Evolutionary conservation across 2,329 filamentous ascomycete genomes (phyloP), one percentile per base, ranked within the genome.

Genomic region (Aspergillus transmontanensis): DNA sequence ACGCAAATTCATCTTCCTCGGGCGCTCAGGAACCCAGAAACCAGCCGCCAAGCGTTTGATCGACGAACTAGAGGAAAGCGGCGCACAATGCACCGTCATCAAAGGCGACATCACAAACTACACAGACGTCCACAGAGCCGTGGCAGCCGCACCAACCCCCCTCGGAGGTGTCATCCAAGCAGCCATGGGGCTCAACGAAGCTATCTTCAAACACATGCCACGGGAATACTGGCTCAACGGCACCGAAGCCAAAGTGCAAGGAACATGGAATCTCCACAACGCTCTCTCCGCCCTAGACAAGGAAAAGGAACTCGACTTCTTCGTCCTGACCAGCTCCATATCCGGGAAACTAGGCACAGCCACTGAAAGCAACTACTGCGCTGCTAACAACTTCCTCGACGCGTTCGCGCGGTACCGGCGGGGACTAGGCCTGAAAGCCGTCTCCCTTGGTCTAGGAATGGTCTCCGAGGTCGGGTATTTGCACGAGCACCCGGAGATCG

Each of bases 1-100:
- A 60, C 60, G 1, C 36, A 67, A 34, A 63, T 68, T 36, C 9
- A 21, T 23, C 12, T n/a, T 46, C n/a, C 23, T 46, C 14, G 34
- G 34, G 1, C 34, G 34, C 6, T 36, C 34, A 36, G 34, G 34
- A 16, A 14, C 16, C 14, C 34, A 36, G 12, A 16, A 16, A 16
- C 34, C 34, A 16, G 34, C 34, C 5, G 34, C 34, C 34, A 16
- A 36, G 34, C 34, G 34, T 14, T 2, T 36, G 12, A 16, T 36
- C 5, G 14, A 36, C 5, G 34, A 36, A 36, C 34, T 36, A 3
- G 14, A 36, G 4, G 34, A 14, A 36, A 4, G 34, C 6, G 34
- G 34, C 14, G 34, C 34, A 16, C 34, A 36, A 6, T 36, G 34
- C 2, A 36, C 14, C 34, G 14, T 36, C 5, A 36, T 36, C 14